These are phyloP conservation scores for Tricholoma furcatifolium DNA, from an alignment of 768 basidiomycete genomes.

Conservation along the genomic window DNA sequence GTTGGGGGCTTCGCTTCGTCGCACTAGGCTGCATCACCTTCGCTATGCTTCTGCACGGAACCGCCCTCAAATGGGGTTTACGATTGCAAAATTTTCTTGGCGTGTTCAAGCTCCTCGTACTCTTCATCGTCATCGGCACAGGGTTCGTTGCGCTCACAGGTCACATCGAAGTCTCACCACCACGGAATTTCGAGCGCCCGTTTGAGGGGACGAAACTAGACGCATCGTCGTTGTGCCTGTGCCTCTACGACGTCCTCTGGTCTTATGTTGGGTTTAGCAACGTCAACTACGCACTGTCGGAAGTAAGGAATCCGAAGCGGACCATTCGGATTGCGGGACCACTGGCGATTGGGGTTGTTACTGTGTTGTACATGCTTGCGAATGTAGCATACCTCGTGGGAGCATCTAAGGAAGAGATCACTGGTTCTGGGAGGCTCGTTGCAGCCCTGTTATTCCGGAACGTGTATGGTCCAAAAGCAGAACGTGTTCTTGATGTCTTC, in stretches of 20 bases:
- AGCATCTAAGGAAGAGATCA: constrained; percentile 65
- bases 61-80: constrained; percentile 44
- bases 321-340: constrained; percentile 68
- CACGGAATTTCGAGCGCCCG: constrained; percentile 27
- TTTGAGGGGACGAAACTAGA: constrained; percentile 35
- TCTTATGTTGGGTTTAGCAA: constrained; percentile 63
- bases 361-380: constrained; percentile 55
- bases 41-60: constrained; percentile 36
- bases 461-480: constrained; percentile 55
- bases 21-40: constrained; percentile 31
- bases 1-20: constrained; percentile 23
- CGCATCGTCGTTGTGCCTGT: constrained; percentile 42
- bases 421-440: constrained; percentile 54
- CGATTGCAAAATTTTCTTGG: constrained; percentile 60
- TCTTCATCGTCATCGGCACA: constrained; percentile 43
- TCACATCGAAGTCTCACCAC: constrained; percentile 23
- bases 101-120: constrained; percentile 47
- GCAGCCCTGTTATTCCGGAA: constrained; percentile 68
- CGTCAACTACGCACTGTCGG: constrained; percentile 66
- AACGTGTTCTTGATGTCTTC: constrained; percentile 29
- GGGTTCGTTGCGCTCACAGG: constrained; percentile 42
- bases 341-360: constrained; percentile 51
- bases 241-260: constrained; percentile 46
- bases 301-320: constrained; percentile 58
- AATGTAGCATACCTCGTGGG: constrained; percentile 70